Evolutionary conservation across 139 green algal genomes (phyloP).

Genomic region (Tetradesmus obliquus): DNA sequence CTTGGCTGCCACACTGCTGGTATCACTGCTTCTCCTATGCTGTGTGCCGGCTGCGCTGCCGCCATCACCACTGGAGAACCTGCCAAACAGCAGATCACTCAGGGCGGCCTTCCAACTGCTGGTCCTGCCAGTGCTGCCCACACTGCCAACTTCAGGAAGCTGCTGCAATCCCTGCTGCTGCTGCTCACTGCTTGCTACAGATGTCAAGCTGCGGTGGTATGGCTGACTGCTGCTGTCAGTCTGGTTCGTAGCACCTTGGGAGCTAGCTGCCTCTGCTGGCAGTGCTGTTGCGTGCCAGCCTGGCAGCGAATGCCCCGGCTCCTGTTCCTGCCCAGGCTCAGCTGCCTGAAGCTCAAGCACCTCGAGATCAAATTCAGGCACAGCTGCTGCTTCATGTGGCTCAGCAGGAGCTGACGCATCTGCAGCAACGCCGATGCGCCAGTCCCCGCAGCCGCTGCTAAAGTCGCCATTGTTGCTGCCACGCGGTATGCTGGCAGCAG

Average conservation of each 20-base stretch:
- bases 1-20: neutral
- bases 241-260: no score
- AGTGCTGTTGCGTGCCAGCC: neutral
- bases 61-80: neutral
- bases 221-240: no score
- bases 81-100: neutral
- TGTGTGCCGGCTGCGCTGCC: neutral
- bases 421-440: neutral
- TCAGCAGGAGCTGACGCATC: neutral
- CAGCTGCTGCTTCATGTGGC: neutral
- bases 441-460: neutral
- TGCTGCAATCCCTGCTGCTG: neutral
- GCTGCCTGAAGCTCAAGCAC: neutral
- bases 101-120: neutral
- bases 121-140: neutral
- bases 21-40: neutral
- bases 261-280: neutral
- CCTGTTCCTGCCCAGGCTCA: neutral
- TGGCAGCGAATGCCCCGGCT: no score
- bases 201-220: no score
- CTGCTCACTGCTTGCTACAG: neutral
- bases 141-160: neutral
- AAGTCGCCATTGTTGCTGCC: slow-evolving; percentile 1
- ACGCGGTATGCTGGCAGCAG: neutral
- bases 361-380: neutral